Percentiles rank a stretch among this genome's conserved stretches.
phyloP scores from a whole-genome alignment of 768 basidiomycete species.

The Naganishia friedmannii region DNA sequence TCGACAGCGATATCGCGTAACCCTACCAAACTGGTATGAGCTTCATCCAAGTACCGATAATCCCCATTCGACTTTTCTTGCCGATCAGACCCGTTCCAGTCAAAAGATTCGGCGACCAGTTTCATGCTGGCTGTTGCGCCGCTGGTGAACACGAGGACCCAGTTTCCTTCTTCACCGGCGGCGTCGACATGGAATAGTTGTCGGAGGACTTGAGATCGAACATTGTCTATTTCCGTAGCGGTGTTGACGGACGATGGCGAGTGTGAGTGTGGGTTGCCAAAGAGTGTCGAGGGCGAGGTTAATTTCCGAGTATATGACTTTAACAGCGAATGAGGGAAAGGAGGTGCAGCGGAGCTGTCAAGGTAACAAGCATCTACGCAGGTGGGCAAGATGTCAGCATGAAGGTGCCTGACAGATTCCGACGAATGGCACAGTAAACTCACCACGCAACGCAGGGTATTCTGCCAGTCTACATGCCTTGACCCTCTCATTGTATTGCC shows the following conservation, averaged over 20 bases:
- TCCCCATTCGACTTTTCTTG: not conserved
- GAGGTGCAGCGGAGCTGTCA: constrained; percentile 40
- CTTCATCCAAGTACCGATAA: constrained; percentile 27
- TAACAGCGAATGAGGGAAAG: constrained; percentile 30
- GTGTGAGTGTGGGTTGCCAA: constrained; percentile 39
- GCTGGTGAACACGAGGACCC: constrained; percentile 41
- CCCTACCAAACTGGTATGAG: constrained; percentile 35
- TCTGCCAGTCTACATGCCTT: constrained; percentile 16
- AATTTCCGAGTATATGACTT: constrained; percentile 20
- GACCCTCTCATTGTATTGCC: constrained; percentile 20
- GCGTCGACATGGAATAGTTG: constrained; percentile 34
- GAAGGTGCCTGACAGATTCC: not conserved
- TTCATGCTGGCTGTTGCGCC: constrained; percentile 38
- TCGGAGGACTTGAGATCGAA: constrained; percentile 31
- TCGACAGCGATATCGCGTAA: constrained; percentile 26
- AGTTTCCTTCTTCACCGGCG: constrained; percentile 14
- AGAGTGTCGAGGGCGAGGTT: constrained; percentile 23
- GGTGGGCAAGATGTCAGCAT: not conserved
- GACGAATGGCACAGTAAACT: not conserved
- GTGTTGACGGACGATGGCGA: constrained; percentile 32
- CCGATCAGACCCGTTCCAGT: constrained; percentile 24
- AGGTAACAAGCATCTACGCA: constrained; percentile 31
- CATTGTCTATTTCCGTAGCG: constrained; percentile 24
- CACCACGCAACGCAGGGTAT: constrained; percentile 34
- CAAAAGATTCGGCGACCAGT: constrained; percentile 36